Evolutionary conservation across 139 green algal species (phyloP).

Genomic region (Auxenochlorella protothecoides): DNA sequence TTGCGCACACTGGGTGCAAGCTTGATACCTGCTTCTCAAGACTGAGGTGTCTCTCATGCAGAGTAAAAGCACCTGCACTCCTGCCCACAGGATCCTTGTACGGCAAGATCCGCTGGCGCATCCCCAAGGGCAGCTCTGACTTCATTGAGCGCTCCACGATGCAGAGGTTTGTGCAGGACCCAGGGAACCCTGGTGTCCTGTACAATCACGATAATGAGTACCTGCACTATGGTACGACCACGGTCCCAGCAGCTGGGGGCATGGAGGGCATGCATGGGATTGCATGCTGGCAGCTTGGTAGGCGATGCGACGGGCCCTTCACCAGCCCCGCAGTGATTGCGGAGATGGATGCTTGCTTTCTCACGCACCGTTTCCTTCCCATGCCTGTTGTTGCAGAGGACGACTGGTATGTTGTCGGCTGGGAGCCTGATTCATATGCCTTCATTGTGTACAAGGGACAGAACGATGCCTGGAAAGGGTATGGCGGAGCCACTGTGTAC

Average conservation of each 20-base stretch:
- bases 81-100: conserved; percentile 34
- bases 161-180: conserved; percentile 53
- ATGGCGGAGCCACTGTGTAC: conserved; percentile 68
- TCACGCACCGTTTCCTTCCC: too few relatives aligned
- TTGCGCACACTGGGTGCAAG: too few relatives aligned
- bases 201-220: conserved; percentile 70
- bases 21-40: too few relatives aligned
- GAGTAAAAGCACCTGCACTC: not conserved
- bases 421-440: conserved; percentile 62
- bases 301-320: too few relatives aligned
- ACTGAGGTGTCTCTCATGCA: too few relatives aligned
- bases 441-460: conserved; percentile 80
- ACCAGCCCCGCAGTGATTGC: too few relatives aligned
- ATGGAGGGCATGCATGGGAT: too few relatives aligned
- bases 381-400: too few relatives aligned
- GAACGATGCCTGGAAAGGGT: conserved; percentile 84
- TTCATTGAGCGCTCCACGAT: conserved; percentile 66
- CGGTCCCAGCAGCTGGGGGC: too few relatives aligned
- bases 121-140: conserved; percentile 37
- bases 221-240: conserved; percentile 54
- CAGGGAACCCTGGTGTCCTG: conserved; percentile 38
- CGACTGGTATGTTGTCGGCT: conserved; percentile 57
- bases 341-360: too few relatives aligned
- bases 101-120: conserved; percentile 72
- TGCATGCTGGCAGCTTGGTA: too few relatives aligned